Conservation (phyloP, 139 green algal species). For the Chlorella sp. region DNA sequence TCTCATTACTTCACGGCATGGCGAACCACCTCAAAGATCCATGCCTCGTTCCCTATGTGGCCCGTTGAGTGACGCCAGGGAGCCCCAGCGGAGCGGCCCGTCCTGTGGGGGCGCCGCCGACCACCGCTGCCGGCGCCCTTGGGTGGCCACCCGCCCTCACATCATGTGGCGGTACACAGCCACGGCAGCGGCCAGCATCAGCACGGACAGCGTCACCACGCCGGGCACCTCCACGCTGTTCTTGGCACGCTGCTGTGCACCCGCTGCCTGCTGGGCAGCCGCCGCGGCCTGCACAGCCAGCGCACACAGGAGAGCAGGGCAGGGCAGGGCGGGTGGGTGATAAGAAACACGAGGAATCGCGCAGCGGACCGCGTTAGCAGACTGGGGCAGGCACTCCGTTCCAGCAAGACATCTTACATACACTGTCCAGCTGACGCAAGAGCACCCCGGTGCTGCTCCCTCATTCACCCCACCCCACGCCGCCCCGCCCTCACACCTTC, state of each 20-base stretch:
- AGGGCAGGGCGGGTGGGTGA: background rate
- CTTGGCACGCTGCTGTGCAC: background rate
- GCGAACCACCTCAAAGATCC: too few relatives aligned
- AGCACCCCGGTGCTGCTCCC: background rate
- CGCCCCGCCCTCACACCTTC: background rate
- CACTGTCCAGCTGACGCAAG: background rate
- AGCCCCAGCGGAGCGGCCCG: too few relatives aligned
- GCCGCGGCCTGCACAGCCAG: background rate
- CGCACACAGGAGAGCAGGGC: background rate
- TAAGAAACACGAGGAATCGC: background rate
- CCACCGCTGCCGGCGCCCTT: too few relatives aligned
- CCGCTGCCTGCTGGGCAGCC: background rate
- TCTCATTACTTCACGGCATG: too few relatives aligned
- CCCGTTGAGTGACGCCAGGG: too few relatives aligned
- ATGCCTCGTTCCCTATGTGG: too few relatives aligned
- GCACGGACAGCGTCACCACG: background rate
- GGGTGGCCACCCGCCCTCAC: too few relatives aligned
- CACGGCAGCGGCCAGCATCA: slow-evolving; percentile 9
- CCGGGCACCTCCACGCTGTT: background rate
- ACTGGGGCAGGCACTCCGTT: background rate
- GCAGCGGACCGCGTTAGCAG: background rate
- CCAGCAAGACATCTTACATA: background rate
- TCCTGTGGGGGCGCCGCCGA: too few relatives aligned
- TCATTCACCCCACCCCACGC: background rate
- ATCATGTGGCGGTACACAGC: background rate